Evolutionary conservation across 2,329 filamentous ascomycete genomes (phyloP), one percentile per base, ranked within the genome.

Genomic region (Aspergillus caelatus): DNA sequence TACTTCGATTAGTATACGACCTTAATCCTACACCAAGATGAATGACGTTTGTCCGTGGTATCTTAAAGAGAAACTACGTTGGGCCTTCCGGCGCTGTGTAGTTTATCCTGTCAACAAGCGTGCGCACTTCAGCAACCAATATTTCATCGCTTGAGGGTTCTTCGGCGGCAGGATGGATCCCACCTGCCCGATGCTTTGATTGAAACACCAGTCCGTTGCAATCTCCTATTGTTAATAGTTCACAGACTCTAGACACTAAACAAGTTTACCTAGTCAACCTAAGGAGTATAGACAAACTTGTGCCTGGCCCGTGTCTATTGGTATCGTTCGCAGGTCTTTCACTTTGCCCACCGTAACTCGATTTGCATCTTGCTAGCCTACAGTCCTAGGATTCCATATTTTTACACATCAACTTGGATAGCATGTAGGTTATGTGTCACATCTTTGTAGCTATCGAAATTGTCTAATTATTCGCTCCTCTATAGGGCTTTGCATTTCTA

Each of bases 181-280:
- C 39, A 41, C 16, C 3, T 8, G 7, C 19, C 0, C 39, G 2
- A 41, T 19, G 1, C 3, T 9, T 10, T 41, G 1, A 19, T 41
- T n/a, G 1, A 1, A 41, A 19, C 3, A 0, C 7, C 9, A 4
- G 2, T 19, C 14, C 16, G 6, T 41, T 7, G 8, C 7, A 10
- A 10, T 7, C 7, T 9, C 19, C 19, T 41, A 4, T 2, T 4
- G 39, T 3, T 10, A 3, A 41, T 41, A 16, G 0, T 41, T 10
- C 3, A 19, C 39, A 19, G 8, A 10, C 19, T 14, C 39, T 4
- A 2, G 7, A 41, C 34, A 36, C 39, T 4, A 2, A 2, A 41
- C 34, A 36, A 6, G 12, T 7, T 36, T 5, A 41, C 7, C 5
- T 16, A 16, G 34, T 36, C 5, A 16, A 16, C 12, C 34, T 36